Evolutionary conservation across 495 filamentous ascomycete species (phyloP).

Genomic region (Neurospora sublineolata): DNA sequence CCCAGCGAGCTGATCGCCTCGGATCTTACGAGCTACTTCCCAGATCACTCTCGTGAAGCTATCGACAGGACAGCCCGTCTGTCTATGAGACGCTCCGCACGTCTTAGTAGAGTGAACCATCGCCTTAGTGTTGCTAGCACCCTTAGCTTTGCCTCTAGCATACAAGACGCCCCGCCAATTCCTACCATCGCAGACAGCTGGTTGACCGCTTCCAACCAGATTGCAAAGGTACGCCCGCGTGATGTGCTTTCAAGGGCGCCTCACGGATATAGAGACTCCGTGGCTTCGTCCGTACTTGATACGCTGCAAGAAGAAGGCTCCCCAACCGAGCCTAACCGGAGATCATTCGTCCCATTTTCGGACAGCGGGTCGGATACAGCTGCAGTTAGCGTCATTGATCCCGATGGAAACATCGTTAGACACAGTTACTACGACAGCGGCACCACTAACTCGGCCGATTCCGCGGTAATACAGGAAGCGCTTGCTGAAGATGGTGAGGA

Average conservation of each 20-base stretch:
- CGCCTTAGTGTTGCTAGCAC: constrained; percentile 91
- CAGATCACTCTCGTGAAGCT: constrained; percentile 80
- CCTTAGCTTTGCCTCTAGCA: constrained; percentile 77
- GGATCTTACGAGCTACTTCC: constrained; percentile 93
- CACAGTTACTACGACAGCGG: constrained; percentile 81
- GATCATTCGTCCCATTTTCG: constrained; percentile 87
- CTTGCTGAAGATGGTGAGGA: constrained; percentile 85
- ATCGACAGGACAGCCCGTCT: constrained; percentile 89
- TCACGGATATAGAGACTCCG: constrained; percentile 64
- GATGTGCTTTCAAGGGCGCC: constrained; percentile 28
- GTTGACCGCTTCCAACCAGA: constrained; percentile 52
- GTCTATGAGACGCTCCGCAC: constrained; percentile 77
- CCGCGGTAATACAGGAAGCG: constrained; percentile 42
- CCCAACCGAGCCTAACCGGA: constrained; percentile 76
- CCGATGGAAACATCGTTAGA: constrained; percentile 52
- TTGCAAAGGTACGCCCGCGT: constrained; percentile 36
- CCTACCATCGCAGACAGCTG: constrained; percentile 94
- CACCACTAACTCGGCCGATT: constrained; percentile 53
- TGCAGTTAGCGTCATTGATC: constrained; percentile 57
- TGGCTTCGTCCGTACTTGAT: constrained; percentile 79
- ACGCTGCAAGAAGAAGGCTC: constrained; percentile 75
- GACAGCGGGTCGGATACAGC: constrained; percentile 64
- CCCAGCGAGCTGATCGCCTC: constrained; percentile 96
- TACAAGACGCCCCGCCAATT: constrained; percentile 81
- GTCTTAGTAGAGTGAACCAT: constrained; percentile 82